Evolutionary conservation across 169 alveolate species (phyloP).

Genomic region (Eimeria maxima): DNA sequence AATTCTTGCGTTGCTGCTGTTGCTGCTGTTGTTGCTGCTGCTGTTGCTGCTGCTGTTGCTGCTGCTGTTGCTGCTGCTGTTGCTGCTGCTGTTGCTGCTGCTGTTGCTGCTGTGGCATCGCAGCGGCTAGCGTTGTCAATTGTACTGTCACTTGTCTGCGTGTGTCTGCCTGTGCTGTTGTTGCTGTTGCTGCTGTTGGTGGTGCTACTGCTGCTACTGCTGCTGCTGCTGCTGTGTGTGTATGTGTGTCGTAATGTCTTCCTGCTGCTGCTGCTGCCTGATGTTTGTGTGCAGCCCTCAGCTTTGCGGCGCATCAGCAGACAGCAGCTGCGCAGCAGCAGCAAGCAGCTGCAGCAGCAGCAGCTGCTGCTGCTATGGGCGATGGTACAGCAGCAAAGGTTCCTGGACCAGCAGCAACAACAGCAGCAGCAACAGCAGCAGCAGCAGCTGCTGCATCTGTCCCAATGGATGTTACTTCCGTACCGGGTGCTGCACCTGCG

Average conservation of each 20-base stretch:
- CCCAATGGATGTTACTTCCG: neutral
- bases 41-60: neutral
- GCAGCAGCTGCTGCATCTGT: too few species aligned
- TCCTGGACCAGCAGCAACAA: slow-evolving; percentile 13
- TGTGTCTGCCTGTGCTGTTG: too few species aligned
- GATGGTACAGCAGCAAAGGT: slow-evolving; percentile 36
- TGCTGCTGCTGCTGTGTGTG: slow-evolving; percentile 1
- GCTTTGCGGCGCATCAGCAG: slow-evolving; percentile 65
- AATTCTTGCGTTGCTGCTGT: neutral
- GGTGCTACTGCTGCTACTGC: slow-evolving; percentile 42
- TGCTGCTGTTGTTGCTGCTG: slow-evolving; percentile 42
- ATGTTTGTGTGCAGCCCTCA: slow-evolving; percentile 23
- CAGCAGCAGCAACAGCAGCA: slow-evolving; percentile 10
- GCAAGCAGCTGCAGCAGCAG: neutral
- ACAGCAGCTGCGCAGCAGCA: neutral
- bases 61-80: neutral
- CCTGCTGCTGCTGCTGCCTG: neutral
- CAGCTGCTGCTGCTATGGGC: slow-evolving; percentile 46
- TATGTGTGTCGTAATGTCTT: too few species aligned
- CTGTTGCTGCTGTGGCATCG: neutral
- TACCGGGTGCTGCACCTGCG: slow-evolving; percentile 45
- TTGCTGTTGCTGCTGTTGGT: slow-evolving; percentile 18
- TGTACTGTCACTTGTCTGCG: too few species aligned
- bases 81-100: slow-evolving; percentile 37
- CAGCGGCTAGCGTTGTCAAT: too few species aligned